phyloP scores from a whole-genome alignment of 2,329 filamentous ascomycete species.

The Coniochaeta sp. region DNA sequence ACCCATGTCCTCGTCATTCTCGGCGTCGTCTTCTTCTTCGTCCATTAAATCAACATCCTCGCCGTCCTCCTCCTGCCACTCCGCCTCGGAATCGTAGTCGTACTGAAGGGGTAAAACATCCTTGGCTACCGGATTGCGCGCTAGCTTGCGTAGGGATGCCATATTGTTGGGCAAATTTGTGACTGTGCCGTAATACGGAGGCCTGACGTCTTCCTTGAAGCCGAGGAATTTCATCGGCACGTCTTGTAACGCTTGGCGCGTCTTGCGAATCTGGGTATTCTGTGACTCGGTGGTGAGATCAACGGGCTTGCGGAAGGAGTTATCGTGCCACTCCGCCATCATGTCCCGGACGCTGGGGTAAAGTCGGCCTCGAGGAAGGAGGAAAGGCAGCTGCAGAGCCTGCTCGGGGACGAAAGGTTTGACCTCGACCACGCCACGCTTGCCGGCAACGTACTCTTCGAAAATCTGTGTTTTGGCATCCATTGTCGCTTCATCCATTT shows the following conservation, averaged over 20 bases:
- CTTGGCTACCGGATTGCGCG: conserved; percentile 45
- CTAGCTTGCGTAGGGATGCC: conserved; percentile 42
- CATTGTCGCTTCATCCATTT: conserved; percentile 50
- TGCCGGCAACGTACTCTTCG: conserved; percentile 42
- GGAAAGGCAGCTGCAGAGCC: conserved; percentile 36
- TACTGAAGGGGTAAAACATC: conserved; percentile 61
- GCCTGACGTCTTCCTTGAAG: conserved; percentile 59
- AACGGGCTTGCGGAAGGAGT: conserved; percentile 18
- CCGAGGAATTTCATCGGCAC: conserved; percentile 57
- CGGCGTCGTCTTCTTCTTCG: conserved; percentile 60
- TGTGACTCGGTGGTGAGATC: conserved; percentile 32
- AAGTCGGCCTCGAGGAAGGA: conserved; percentile 35
- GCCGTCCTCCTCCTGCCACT: conserved; percentile 74
- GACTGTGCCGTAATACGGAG: conserved; percentile 66
- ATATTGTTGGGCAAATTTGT: conserved; percentile 49
- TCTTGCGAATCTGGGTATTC: conserved; percentile 26
- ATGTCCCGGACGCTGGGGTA: conserved; percentile 53
- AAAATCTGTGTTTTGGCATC: conserved; percentile 42
- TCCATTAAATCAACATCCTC: conserved; percentile 63
- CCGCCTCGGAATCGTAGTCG: conserved; percentile 79
- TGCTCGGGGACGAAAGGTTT: conserved; percentile 34
- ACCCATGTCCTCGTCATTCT: conserved; percentile 80
- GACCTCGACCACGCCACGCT: conserved; percentile 31
- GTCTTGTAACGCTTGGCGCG: conserved; percentile 33
- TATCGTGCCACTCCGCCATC: conserved; percentile 43